Conservation (phyloP, 371 early-diverging fungal genomes). For the Syncephalis fuscata region DNA sequence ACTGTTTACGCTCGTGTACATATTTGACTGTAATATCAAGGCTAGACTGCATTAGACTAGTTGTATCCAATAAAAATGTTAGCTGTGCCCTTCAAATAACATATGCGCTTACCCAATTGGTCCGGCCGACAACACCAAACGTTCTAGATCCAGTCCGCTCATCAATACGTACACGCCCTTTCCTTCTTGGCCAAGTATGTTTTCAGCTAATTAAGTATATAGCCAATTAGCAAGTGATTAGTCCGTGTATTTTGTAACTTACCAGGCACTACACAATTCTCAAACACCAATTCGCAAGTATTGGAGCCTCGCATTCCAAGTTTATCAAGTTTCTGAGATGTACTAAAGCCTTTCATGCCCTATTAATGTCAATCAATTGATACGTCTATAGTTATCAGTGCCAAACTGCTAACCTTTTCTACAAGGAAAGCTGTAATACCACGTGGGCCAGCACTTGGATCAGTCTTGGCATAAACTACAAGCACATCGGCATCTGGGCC, state of each 20-base stretch:
- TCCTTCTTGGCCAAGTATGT: slow-evolving; percentile 71
- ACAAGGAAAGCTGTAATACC: slow-evolving; percentile 92
- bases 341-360: slow-evolving; percentile 77
- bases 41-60: slow-evolving; percentile 75
- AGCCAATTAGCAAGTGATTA: neutral
- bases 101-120: slow-evolving; percentile 84
- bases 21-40: slow-evolving; percentile 75
- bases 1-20: slow-evolving; percentile 81
- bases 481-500: slow-evolving; percentile 88
- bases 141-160: slow-evolving; percentile 88
- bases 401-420: slow-evolving; percentile 40
- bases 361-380: slow-evolving; percentile 6
- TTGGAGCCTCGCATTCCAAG: slow-evolving; percentile 95
- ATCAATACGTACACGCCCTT: slow-evolving; percentile 96
- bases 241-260: slow-evolving; percentile 5
- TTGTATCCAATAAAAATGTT: slow-evolving; percentile 88
- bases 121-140: slow-evolving; percentile 86
- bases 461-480: slow-evolving; percentile 92
- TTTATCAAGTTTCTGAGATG: slow-evolving; percentile 85
- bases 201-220: slow-evolving; percentile 34
- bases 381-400: too few species aligned
- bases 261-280: slow-evolving; percentile 85
- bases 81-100: slow-evolving; percentile 72
- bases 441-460: slow-evolving; percentile 55
- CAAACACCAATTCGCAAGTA: slow-evolving; percentile 92